Conservation (phyloP, 495 filamentous ascomycete genomes). For the Beverwykella pulmonaria region DNA sequence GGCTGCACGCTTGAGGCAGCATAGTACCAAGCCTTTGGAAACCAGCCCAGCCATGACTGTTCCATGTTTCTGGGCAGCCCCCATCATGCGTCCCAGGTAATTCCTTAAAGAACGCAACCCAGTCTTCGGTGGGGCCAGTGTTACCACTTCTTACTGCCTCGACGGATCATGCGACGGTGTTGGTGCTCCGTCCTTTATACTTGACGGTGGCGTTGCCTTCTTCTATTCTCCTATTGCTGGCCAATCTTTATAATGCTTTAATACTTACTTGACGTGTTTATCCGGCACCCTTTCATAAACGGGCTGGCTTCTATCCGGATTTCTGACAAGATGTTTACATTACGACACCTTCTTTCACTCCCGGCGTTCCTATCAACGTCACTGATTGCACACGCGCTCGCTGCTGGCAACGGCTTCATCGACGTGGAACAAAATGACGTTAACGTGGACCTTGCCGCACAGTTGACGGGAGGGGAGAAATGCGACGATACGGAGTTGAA, state of each 20-base stretch:
- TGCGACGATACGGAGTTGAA: conserved; percentile 19
- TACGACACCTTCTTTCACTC: conserved; percentile 15
- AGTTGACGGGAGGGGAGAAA: conserved; percentile 21
- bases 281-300: background rate
- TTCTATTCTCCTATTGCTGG: background rate
- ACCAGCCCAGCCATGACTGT: background rate
- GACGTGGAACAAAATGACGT: background rate
- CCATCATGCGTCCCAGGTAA: background rate
- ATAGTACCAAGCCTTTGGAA: background rate
- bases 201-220: background rate
- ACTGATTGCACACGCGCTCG: conserved; percentile 21
- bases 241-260: background rate
- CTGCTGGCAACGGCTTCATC: conserved; percentile 17
- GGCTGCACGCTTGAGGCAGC: background rate
- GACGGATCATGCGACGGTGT: background rate
- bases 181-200: background rate
- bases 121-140: background rate
- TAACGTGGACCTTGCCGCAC: conserved; percentile 2
- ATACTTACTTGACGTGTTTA: background rate
- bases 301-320: background rate
- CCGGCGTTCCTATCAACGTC: conserved; percentile 18
- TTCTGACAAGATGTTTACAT: conserved; percentile 7
- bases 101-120: background rate
- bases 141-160: background rate
- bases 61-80: conserved; percentile 1